Base-by-base conservation (phyloP, 768 basidiomycete species). In the Tylopilus felleus region DNA sequence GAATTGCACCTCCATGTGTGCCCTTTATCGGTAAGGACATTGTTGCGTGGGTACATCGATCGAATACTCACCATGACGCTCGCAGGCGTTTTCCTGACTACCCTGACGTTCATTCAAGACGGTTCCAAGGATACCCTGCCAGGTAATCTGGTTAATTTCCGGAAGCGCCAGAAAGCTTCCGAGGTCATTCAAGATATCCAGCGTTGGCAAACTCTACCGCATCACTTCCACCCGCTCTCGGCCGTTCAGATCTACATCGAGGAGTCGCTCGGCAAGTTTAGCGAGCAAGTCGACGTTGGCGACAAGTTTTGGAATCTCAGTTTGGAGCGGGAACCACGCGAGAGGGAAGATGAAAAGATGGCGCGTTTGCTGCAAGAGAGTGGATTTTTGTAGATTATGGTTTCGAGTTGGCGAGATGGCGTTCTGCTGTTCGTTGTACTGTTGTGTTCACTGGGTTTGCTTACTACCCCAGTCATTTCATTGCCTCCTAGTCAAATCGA, bases 301-400 rank as follows among this genome's bases (percentile, higher is more conserved):
- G 87, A 92, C 53, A 79, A 80, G 58, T 88, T 92, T 69, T 98
- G 95, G 87, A 80, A 85, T 51, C 77, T 90, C 52, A 93, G 90
- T 71, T 74, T 96, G 52, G 85, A 88, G 65, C 79, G 91, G 21
- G 96, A 99, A 68, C 96, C 96, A 19, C 80, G 93, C 56, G 96
- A 99, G 73, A 80, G 93, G 43, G 96, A 98, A 61, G 93, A 96
- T 60, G 96, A 97, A 75, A 93, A 93, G 78, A 95, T 97, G 92
- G 90, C 91, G 9, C 79, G 91, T 45, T 73, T 93, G 55, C 73
- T 93, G 40, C 91, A 93, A 66, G 91, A 93, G 71, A 91, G 88
- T 55, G 91, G 91, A 39, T 93, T 93, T 75, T 73, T 92, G 73
- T 92, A 63, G 65, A 67, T 40, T 33, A 13, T 33, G 16, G 1